These are phyloP conservation scores for Conoideocrella luteorostrata DNA, from an alignment of 2,329 filamentous ascomycete genomes.

Conservation along the genomic window DNA sequence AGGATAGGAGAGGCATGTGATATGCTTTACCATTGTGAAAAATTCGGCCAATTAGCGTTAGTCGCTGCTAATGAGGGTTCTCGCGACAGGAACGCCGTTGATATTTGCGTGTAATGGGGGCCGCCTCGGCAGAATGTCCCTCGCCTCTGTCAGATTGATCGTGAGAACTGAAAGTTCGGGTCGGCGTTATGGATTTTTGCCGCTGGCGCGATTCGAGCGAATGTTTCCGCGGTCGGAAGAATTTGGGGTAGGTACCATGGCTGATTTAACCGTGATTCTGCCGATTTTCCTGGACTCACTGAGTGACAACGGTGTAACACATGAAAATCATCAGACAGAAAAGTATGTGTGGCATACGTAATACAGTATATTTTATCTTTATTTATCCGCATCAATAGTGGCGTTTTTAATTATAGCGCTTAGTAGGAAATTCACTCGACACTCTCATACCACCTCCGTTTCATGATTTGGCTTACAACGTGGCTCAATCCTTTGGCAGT, in stretches of 20 bases:
- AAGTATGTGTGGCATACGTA: no score
- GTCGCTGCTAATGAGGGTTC: slow-evolving; percentile 2
- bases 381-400: no score
- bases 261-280: slow-evolving; percentile 20
- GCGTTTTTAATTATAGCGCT: no score
- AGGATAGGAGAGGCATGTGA: slow-evolving; percentile 7
- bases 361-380: no score
- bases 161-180: slow-evolving; percentile 13
- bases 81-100: slow-evolving; percentile 1
- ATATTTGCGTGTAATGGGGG: not conserved
- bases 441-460: no score
- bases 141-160: slow-evolving; percentile 19
- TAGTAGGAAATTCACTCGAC: no score
- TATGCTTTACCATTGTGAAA: slow-evolving; percentile 25
- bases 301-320: no score
- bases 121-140: slow-evolving; percentile 14
- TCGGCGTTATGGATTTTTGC: slow-evolving; percentile 21
- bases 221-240: slow-evolving; percentile 23
- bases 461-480: no score
- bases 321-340: no score
- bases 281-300: no score
- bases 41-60: slow-evolving; percentile 3
- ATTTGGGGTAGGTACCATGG: slow-evolving; percentile 5
- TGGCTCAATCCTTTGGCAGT: not conserved
- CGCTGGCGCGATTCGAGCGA: slow-evolving; percentile 16